A percentile compares a stretch with the other conserved stretches of the same genome.
phyloP scores from a whole-genome alignment of 2,329 filamentous ascomycete genomes.

The Cladosporium sp. region DNA sequence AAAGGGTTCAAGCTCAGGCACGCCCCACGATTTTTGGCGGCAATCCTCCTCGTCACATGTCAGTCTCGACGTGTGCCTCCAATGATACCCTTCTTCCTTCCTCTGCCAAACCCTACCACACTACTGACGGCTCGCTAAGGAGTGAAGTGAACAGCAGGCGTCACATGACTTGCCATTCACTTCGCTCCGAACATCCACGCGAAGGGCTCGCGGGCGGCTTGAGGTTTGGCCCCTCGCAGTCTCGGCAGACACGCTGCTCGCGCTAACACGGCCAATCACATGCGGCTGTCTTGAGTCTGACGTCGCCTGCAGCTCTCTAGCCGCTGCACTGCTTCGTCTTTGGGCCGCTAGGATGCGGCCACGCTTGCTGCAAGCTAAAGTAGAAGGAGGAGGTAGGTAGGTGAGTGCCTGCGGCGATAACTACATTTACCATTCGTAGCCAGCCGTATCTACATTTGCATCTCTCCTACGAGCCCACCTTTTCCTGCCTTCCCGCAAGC shows the following conservation, averaged over 20 bases:
- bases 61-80: not conserved
- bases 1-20: not conserved
- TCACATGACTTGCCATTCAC: not conserved
- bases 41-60: not conserved
- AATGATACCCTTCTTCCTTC: not conserved
- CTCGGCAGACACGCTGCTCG: not conserved
- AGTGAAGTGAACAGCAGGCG: not conserved
- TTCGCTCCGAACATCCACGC: not conserved
- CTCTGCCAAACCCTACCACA: not conserved
- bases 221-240: not conserved
- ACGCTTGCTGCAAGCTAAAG: conserved; percentile 4
- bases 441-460: not conserved
- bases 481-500: not conserved
- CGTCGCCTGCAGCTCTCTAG: not conserved
- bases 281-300: not conserved
- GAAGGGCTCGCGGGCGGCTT: not conserved
- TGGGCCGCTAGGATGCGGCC: conserved; percentile 9
- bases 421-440: not conserved
- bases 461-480: not conserved
- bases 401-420: not conserved
- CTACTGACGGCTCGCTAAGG: not conserved
- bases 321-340: conserved; percentile 4
- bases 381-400: not conserved
- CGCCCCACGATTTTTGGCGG: conserved; percentile 15
- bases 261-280: conserved; percentile 1